Evolutionary conservation across 371 early-diverging fungal species (phyloP).

Genomic region (Mucor irregularis): DNA sequence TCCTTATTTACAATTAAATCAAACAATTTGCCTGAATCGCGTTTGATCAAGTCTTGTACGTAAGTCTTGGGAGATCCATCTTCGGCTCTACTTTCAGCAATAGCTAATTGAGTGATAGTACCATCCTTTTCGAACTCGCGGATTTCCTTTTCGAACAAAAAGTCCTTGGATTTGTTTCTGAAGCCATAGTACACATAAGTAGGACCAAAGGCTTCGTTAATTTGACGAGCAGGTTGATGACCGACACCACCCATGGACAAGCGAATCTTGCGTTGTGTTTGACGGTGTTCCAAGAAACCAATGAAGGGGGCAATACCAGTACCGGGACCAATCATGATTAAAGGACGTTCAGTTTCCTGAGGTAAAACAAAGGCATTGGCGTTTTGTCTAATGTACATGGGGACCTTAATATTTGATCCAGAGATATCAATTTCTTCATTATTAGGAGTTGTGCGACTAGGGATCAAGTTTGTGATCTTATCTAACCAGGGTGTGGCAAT

Average conservation of each 20-base stretch:
- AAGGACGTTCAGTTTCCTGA: slow-evolving; percentile 47
- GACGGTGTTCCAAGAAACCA: slow-evolving; percentile 76
- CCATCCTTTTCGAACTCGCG: slow-evolving; percentile 48
- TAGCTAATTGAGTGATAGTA: slow-evolving; percentile 53
- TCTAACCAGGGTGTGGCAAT: slow-evolving; percentile 86
- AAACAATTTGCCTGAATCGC: slow-evolving; percentile 53
- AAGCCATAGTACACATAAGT: slow-evolving; percentile 80
- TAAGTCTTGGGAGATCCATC: slow-evolving; percentile 57
- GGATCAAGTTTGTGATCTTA: slow-evolving; percentile 43
- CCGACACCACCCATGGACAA: slow-evolving; percentile 43
- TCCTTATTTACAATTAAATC: slow-evolving; percentile 59
- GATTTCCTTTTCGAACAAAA: slow-evolving; percentile 65
- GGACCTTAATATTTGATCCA: slow-evolving; percentile 17
- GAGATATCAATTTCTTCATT: slow-evolving; percentile 16
- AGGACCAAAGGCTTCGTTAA: slow-evolving; percentile 35
- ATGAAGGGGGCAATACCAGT: slow-evolving; percentile 92
- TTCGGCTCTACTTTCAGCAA: slow-evolving; percentile 65
- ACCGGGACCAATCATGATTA: slow-evolving; percentile 84
- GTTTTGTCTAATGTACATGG: slow-evolving; percentile 61
- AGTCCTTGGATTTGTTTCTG: slow-evolving; percentile 63
- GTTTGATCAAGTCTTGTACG: slow-evolving; percentile 81
- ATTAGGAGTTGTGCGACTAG: slow-evolving; percentile 15
- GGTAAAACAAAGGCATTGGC: slow-evolving; percentile 64
- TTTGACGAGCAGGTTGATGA: slow-evolving; percentile 31
- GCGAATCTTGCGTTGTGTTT: slow-evolving; percentile 43